These are phyloP conservation scores for Sugiyamaella mastotermitis DNA, from an alignment of 805 yeast genomes.

Conservation along the genomic window DNA sequence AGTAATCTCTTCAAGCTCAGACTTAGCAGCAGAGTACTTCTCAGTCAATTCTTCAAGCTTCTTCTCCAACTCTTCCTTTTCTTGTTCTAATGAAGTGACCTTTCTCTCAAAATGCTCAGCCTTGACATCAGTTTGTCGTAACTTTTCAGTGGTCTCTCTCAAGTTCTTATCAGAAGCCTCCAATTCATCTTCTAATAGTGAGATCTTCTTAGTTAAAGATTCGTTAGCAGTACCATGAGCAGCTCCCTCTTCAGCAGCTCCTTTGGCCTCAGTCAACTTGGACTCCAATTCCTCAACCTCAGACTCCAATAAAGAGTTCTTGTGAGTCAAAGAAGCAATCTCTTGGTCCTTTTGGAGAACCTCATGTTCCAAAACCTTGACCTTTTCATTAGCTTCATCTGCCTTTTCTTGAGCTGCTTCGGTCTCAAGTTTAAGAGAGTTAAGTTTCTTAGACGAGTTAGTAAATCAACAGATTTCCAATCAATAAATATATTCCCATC, in stretches of 20 bases:
- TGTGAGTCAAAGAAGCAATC: slow-evolving; percentile 86
- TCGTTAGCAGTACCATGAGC: slow-evolving; percentile 86
- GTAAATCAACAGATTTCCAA: too few relatives aligned
- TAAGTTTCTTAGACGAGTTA: slow-evolving; percentile 61
- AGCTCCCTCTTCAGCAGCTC: slow-evolving; percentile 85
- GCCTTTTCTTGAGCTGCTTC: slow-evolving; percentile 97
- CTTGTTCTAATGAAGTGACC: slow-evolving; percentile 85
- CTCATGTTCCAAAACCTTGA: slow-evolving; percentile 90
- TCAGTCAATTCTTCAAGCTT: slow-evolving; percentile 82
- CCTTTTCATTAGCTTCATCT: slow-evolving; percentile 73
- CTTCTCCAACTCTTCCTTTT: slow-evolving; percentile 85
- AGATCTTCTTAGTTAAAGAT: slow-evolving; percentile 82
- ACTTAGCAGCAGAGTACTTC: slow-evolving; percentile 77
- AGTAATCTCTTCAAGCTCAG: slow-evolving; percentile 93
- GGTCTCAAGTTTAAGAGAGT: slow-evolving; percentile 85
- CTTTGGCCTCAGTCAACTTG: slow-evolving; percentile 69
- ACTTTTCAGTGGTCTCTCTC: slow-evolving; percentile 88
- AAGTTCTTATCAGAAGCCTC: slow-evolving; percentile 86
- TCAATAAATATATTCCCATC: background rate
- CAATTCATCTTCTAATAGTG: slow-evolving; percentile 81
- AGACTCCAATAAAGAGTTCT: slow-evolving; percentile 82
- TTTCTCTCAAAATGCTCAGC: slow-evolving; percentile 95
- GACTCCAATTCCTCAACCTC: slow-evolving; percentile 68
- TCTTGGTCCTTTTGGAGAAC: slow-evolving; percentile 89
- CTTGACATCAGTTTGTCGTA: slow-evolving; percentile 92